Evolutionary conservation across 2,329 filamentous ascomycete genomes (phyloP), one percentile per base, ranked within the genome.

Genomic region (Colletotrichum sp.): DNA sequence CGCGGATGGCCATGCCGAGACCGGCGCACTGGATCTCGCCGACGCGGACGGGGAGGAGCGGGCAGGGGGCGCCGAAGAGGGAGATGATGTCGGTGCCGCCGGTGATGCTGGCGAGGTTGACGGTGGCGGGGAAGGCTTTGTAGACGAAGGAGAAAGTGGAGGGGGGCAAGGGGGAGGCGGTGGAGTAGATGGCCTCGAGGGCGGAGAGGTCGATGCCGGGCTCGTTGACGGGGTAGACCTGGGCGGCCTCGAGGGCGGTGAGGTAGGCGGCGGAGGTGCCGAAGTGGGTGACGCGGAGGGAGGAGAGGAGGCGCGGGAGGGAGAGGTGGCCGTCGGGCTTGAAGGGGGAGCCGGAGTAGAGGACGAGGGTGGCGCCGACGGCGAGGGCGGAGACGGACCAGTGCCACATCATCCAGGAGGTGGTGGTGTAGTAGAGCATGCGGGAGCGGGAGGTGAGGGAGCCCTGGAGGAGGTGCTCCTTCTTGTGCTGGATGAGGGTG

Each of bases 321-420:
- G 95, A 96, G 73, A 97, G 90, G 81, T 96, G 91, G 68, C 94
- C 94, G 73, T 94, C 89, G 0, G 94, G 95, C 65, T 90, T 90
- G 88, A 99, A 99, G 0, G 97, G 97, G 0, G 95, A 98, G 64
- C 97, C 97, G 69, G 98, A 95, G 85, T 98, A 99, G 6, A 99
- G 89, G 24, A 99, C 90, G 15, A 99, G 88, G 0, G 95, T 96
- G 13, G 95, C 91, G 69, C 96, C 96, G 34, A 92, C 93, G 12
- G 96, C 95, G 6, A 99, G 92, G 8, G 93, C 95, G 1, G 95
- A 96, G 24, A 98, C 91, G 55, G 96, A 93, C 96, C 96, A 99
- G 84, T 99, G 96, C 96, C 96, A 98, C 96, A 99, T 99, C 96
- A 99, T 99, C 97, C 96, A 98, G 0, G 95, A 98, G 13, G 94